Evolutionary conservation across 768 basidiomycete genomes (phyloP), one percentile per base, ranked within the genome.

Genomic region (Phanerochaete sordida): DNA sequence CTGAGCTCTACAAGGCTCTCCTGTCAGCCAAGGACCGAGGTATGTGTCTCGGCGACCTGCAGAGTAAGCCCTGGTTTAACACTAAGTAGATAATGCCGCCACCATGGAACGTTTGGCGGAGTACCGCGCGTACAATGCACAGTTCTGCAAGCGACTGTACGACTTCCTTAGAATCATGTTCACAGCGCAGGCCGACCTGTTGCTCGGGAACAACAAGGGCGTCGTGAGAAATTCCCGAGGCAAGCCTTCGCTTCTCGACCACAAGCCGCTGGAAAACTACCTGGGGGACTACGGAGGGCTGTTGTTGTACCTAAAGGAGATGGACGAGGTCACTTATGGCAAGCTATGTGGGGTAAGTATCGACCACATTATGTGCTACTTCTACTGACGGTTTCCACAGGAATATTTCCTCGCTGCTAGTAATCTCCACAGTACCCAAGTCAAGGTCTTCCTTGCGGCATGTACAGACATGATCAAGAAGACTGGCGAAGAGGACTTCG

Each of bases 81-180:
- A 35, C 45, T 45, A 15, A 53, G 65, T 66, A 87, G 96, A 96
- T 68, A 96, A 98, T 87, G 93, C 95, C n/a, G 95, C 95, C 7
- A 95, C 94, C 0, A 95, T 95, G 83, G 95, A 95, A 73, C 80
- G 95, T 27, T 76, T 97, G 62, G 85, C 88, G 62, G 96, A 98
- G 72, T 98, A 98, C 69, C 82, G 84, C 60, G 93, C 90, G 1
- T 85, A 95, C 69, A 96, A 96, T 62, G 72, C 79, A 4, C 95
- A 98, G 69, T 98, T 98, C 75, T 95, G 93, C 77, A 95, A 95
- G 70, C 83, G 96, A 26, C 72, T 98, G 44, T 80, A 88, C 51
- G 96, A 98, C 68, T 98, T 91, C 73, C 76, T 98, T 39, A 84
- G 88, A 13, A 91, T 98, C 70, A 91, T 95, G 85, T 91, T 94